These are phyloP conservation scores for Limnanthes douglasii DNA, from an alignment of 345 rosid genomes.

Conservation along the genomic window DNA sequence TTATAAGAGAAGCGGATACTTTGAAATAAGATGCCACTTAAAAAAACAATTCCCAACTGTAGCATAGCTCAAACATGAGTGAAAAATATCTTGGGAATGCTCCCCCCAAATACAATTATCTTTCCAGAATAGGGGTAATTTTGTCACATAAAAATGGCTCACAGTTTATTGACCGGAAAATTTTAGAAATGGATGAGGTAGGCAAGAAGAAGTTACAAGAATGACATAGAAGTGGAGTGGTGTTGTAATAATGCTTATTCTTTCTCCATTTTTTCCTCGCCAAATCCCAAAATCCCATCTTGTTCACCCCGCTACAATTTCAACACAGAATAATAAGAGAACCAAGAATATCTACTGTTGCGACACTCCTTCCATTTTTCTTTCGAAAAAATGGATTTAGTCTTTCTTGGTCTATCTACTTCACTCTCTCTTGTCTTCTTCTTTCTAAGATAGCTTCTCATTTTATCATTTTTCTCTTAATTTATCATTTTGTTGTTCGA, in stretches of 20 bases:
- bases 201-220: conserved; percentile 5
- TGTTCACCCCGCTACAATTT: conserved; percentile 23
- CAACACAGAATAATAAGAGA: conserved; percentile 21
- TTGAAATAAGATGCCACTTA: too few relatives aligned
- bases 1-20: too few relatives aligned
- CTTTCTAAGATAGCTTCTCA: too few relatives aligned
- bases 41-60: too few relatives aligned
- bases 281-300: conserved; percentile 11
- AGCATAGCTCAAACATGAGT: too few relatives aligned
- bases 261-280: conserved; percentile 23
- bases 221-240: conserved; percentile 7
- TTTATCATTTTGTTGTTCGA: not conserved
- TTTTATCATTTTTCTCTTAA: conserved; percentile 6
- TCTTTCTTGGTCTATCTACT: conserved; percentile 50
- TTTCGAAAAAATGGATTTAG: conserved; percentile 31
- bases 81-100: too few relatives aligned
- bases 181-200: too few relatives aligned
- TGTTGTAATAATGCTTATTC: conserved; percentile 23
- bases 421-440: conserved; percentile 33
- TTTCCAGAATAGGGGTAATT: too few relatives aligned
- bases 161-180: too few relatives aligned
- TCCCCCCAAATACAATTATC: too few relatives aligned
- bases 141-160: too few relatives aligned
- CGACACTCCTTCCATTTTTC: conserved; percentile 16
- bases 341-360: conserved; percentile 17